A percentile compares a stretch with the other conserved stretches of the same genome.
These are phyloP conservation scores for Daldinia loculata DNA, from an alignment of 495 filamentous ascomycete species.

Conservation along the genomic window DNA sequence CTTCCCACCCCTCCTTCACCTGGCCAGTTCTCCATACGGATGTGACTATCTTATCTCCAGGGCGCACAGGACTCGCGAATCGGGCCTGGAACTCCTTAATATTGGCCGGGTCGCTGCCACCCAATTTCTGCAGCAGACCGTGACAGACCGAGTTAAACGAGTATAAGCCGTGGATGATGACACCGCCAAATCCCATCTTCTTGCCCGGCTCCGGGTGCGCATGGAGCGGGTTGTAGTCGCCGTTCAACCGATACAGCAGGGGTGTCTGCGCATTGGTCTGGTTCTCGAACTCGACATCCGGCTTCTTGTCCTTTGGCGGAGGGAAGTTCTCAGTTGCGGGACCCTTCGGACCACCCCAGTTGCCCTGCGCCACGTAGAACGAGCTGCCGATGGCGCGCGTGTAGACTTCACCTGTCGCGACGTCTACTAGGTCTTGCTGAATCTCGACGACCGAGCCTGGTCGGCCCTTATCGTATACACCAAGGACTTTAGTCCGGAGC, in stretches of 20 bases:
- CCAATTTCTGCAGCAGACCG: constrained; percentile 73
- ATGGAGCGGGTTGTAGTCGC: constrained; percentile 92
- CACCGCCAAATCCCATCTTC: constrained; percentile 90
- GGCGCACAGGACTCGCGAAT: constrained; percentile 83
- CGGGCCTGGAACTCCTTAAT: constrained; percentile 87
- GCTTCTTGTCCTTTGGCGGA: constrained; percentile 72
- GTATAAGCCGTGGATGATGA: constrained; percentile 88
- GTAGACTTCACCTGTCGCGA: constrained; percentile 73
- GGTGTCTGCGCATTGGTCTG: constrained; percentile 76
- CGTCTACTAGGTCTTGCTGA: constrained; percentile 79
- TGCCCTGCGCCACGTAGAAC: constrained; percentile 85
- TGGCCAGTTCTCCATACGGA: constrained; percentile 72
- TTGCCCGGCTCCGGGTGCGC: constrained; percentile 81
- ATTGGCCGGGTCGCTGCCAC: constrained; percentile 78
- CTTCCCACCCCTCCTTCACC: constrained; percentile 76
- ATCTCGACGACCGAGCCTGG: constrained; percentile 83
- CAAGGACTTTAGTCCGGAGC: constrained; percentile 79
- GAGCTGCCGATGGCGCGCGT: constrained; percentile 69
- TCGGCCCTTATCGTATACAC: constrained; percentile 92
- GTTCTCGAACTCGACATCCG: constrained; percentile 75
- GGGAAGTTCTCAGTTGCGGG: constrained; percentile 78
- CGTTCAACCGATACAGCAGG: constrained; percentile 82
- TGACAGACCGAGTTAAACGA: constrained; percentile 85
- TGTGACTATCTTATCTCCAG: constrained; percentile 74
- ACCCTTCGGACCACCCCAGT: constrained; percentile 91